Percentiles rank a stretch among this genome's conserved stretches.
phyloP scores from a whole-genome alignment of 495 filamentous ascomycete species.

The Talaromyces stipitatus region DNA sequence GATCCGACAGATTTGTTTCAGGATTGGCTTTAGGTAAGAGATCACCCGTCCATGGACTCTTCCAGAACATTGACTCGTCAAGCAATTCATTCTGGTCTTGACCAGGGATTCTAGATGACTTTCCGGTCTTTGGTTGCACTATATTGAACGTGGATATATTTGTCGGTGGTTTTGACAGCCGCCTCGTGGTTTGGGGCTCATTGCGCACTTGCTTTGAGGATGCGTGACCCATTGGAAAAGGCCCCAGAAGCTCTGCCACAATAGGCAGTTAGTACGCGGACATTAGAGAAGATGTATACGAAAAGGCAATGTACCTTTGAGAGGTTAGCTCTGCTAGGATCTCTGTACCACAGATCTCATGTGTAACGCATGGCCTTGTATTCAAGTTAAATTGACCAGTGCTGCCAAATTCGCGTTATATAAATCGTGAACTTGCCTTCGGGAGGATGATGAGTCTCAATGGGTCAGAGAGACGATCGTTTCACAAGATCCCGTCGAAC shows the following conservation, averaged over 20 bases:
- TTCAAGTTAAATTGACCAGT: background rate
- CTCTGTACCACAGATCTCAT: background rate
- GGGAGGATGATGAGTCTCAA: background rate
- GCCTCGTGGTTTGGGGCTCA: constrained; percentile 29
- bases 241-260: constrained; percentile 26
- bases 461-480: background rate
- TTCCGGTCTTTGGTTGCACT: constrained; percentile 8
- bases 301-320: constrained; percentile 6
- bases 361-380: background rate
- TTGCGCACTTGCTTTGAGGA: constrained; percentile 26
- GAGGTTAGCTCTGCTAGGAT: background rate
- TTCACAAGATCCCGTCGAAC: background rate
- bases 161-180: constrained; percentile 37
- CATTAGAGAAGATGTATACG: constrained; percentile 3
- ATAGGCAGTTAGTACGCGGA: constrained; percentile 10
- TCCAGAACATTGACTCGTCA: constrained; percentile 7
- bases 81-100: background rate
- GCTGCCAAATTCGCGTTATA: background rate
- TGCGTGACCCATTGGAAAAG: constrained; percentile 2
- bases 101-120: constrained; percentile 7
- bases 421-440: background rate
- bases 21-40: constrained; percentile 1
- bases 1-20: background rate
- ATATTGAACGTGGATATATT: constrained; percentile 2
- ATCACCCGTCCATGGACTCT: constrained; percentile 8